Conservation (phyloP, 139 green algal genomes). For the Chlorella vulgaris region DNA sequence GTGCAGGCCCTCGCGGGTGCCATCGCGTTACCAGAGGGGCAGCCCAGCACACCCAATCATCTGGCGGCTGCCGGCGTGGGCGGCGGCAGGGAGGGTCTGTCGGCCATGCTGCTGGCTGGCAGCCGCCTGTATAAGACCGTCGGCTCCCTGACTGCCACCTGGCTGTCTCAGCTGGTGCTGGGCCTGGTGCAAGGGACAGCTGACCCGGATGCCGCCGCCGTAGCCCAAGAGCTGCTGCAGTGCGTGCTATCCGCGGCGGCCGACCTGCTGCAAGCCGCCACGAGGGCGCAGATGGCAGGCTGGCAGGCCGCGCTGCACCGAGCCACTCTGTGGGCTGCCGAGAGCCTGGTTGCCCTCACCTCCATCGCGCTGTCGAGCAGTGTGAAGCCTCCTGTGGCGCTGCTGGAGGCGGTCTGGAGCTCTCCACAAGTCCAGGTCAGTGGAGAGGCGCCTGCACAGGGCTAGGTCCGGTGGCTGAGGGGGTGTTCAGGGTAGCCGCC, state of each 20-base stretch:
- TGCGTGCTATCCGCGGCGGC: background rate
- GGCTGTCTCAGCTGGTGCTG: conserved; percentile 27
- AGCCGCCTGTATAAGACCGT: background rate
- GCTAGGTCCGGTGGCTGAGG: background rate
- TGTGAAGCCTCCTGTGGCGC: conserved; percentile 6
- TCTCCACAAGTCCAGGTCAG: conserved; percentile 12
- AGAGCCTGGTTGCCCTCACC: conserved; percentile 20
- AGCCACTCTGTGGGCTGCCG: conserved; percentile 1
- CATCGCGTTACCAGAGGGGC: background rate
- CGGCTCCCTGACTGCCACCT: conserved; percentile 32
- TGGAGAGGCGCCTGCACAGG: background rate
- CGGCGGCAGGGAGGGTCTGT: background rate
- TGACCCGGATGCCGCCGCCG: conserved; percentile 10
- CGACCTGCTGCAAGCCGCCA: conserved; percentile 6
- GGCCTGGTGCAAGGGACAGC: background rate
- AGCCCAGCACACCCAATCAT: conserved; percentile 8
- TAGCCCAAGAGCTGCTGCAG: conserved; percentile 8
- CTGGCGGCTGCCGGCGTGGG: background rate
- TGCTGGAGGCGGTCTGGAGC: conserved; percentile 16
- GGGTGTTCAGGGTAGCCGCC: background rate
- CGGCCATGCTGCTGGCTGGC: background rate
- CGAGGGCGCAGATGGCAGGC: background rate
- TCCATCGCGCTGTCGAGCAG: conserved; percentile 30
- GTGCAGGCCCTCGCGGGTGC: conserved; percentile 6
- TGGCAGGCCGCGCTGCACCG: conserved; percentile 9